These are phyloP conservation scores for Escovopsis weberi DNA, from an alignment of 2,329 filamentous ascomycete genomes.

Conservation along the genomic window DNA sequence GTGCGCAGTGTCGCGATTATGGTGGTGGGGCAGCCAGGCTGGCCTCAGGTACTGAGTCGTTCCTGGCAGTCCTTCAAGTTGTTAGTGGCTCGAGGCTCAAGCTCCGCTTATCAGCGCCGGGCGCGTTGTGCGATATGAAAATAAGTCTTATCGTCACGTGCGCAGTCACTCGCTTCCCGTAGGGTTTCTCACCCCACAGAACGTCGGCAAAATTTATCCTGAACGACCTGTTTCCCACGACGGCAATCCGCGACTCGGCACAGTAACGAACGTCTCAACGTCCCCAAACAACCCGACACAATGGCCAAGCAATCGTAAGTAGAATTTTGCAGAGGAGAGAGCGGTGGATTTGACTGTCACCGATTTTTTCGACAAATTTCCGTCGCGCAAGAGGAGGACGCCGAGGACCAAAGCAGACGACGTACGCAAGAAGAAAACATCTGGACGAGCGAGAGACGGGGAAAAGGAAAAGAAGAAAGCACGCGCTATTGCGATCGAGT, in stretches of 20 bases:
- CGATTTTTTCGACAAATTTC: constrained; percentile 1
- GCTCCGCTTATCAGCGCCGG: too few relatives aligned
- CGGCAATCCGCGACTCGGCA: constrained; percentile 23
- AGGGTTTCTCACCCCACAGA: constrained; percentile 28
- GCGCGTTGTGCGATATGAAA: too few relatives aligned
- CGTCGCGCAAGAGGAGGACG: constrained; percentile 10
- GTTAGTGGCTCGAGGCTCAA: too few relatives aligned
- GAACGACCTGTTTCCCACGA: constrained; percentile 20
- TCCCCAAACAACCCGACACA: constrained; percentile 33
- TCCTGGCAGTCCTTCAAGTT: too few relatives aligned
- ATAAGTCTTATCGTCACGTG: constrained; percentile 19
- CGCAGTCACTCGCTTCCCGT: constrained; percentile 16
- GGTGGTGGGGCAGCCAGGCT: too few relatives aligned
- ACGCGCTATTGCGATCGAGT: too few relatives aligned
- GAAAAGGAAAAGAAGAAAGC: too few relatives aligned
- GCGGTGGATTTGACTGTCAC: not conserved
- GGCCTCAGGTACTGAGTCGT: too few relatives aligned
- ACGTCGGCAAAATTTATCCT: constrained; percentile 19
- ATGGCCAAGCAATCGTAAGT: constrained; percentile 53
- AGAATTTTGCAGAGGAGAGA: constrained; percentile 1
- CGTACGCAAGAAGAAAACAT: too few relatives aligned
- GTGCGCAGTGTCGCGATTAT: too few relatives aligned
- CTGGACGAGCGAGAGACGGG: too few relatives aligned
- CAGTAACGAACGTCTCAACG: constrained; percentile 25
- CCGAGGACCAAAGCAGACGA: constrained; percentile 1